Base-by-base conservation (phyloP, 2,329 filamentous ascomycete species). In the Truncatella angustata region DNA sequence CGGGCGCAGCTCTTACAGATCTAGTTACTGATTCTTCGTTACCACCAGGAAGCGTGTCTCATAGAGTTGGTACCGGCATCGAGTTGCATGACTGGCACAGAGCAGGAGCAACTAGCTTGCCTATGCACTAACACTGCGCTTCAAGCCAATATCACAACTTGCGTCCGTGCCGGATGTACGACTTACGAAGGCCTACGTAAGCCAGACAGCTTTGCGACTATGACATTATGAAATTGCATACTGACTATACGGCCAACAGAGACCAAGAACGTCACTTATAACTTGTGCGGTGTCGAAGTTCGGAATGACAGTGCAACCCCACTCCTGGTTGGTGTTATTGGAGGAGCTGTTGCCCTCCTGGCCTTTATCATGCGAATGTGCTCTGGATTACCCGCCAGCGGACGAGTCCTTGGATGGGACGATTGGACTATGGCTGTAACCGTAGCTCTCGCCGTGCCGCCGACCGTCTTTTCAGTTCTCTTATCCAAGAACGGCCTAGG, bases 401-500 rank as follows among this genome's bases (percentile, higher is more conserved):
- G 52, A 5, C 54, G 56, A 20, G 12, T 45, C 14, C 26, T 55
- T 10, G 56, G 53, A 7, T 52, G 50, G 52, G 56, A 58, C 32
- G 56, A 58, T 51, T 58, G 36, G 20, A 54, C 55, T 2, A 56
- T 56, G 14, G 21, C 39, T 16, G n/a, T 51, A 2, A 47, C 52
- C 10, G 36, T 58, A 24, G 46, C 47, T 5, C 42, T 58, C 5
- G 43, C 52, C 7, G 51, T 47, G 21, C 54, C 55, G 4, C 56
- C 56, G 4, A 58, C 55, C 23, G 39, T 57, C 36, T 55, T 56
- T 36, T 43, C 52, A 3, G 51, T 58, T 4, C 16, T 53, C 24
- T 32, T 55, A 26, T 54, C 53, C 24, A 47, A 57, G 5, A 54
- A 54, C 35, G 57, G 57, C 6, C 52, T 59, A 3, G 57, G 57